Evolutionary conservation across 176 grass and related monocot genomes (phyloP).

Genomic region (Bromus sterilis): DNA sequence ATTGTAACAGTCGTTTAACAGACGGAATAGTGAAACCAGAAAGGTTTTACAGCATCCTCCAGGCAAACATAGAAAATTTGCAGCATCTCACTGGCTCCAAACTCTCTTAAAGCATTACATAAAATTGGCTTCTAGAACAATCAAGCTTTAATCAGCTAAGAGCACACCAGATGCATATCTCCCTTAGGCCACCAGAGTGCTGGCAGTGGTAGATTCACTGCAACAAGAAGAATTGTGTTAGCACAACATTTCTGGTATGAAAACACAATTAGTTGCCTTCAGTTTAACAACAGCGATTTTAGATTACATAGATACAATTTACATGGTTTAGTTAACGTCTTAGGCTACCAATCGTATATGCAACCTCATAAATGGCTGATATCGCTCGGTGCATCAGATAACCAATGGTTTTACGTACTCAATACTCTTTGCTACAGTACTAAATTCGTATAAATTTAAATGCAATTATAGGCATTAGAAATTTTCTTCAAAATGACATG

Average conservation of each 20-base stretch:
- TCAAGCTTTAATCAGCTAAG: conserved; percentile 6
- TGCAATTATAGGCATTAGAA: background rate
- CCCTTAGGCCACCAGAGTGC: conserved; percentile 65
- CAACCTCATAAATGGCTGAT: background rate
- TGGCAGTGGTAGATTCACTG: conserved; percentile 61
- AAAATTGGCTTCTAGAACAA: background rate
- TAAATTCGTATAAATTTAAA: background rate
- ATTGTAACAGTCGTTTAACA: conserved; percentile 10
- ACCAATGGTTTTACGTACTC: background rate
- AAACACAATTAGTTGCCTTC: background rate
- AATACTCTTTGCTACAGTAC: background rate
- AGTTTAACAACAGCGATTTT: background rate
- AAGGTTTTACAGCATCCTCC: conserved; percentile 6
- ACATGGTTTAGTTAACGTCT: background rate
- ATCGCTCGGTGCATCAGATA: background rate
- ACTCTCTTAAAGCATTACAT: conserved; percentile 28
- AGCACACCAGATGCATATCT: background rate
- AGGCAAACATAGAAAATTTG: conserved; percentile 14
- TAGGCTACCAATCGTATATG: background rate
- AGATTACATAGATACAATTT: background rate
- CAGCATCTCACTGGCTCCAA: conserved; percentile 10
- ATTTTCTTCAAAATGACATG: background rate
- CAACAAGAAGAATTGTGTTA: conserved; percentile 8
- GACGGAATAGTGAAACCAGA: conserved; percentile 9
- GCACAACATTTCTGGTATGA: background rate